Conservation (phyloP, 495 filamentous ascomycete species). For the Lepraria neglecta region DNA sequence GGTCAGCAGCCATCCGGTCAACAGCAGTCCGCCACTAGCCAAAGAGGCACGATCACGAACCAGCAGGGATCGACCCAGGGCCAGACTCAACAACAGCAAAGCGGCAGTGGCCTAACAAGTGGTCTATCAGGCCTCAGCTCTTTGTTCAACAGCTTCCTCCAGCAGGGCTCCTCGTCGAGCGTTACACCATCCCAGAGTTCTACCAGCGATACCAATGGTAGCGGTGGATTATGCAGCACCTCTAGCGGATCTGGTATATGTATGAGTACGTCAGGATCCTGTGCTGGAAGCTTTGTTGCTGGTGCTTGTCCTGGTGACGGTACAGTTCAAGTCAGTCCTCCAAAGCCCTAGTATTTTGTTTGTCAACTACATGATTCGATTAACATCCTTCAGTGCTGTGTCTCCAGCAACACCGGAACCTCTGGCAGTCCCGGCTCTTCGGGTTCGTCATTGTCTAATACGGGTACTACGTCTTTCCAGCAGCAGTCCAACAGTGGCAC, state of each 20-base stretch:
- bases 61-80: neutral
- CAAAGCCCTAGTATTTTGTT: too few species aligned
- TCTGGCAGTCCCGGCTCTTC: neutral
- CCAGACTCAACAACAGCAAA: neutral
- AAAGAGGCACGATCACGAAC: too few species aligned
- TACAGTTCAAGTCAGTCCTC: too few species aligned
- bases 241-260: neutral
- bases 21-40: neutral
- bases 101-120: neutral
- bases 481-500: too few species aligned
- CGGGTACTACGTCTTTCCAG: too few species aligned
- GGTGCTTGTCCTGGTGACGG: too few species aligned
- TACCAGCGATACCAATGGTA: neutral
- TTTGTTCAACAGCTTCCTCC: neutral
- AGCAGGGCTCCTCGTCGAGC: neutral
- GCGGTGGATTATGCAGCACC: too few species aligned
- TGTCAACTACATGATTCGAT: too few species aligned
- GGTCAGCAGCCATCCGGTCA: neutral
- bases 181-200: neutral
- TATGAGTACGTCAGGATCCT: neutral
- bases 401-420: too few species aligned
- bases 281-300: too few species aligned
- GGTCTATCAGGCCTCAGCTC: neutral
- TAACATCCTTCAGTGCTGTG: too few species aligned
- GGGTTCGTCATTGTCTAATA: too few species aligned